Evolutionary conservation across 805 yeast genomes (phyloP).

Genomic region (Kurtzmaniella fragi): DNA sequence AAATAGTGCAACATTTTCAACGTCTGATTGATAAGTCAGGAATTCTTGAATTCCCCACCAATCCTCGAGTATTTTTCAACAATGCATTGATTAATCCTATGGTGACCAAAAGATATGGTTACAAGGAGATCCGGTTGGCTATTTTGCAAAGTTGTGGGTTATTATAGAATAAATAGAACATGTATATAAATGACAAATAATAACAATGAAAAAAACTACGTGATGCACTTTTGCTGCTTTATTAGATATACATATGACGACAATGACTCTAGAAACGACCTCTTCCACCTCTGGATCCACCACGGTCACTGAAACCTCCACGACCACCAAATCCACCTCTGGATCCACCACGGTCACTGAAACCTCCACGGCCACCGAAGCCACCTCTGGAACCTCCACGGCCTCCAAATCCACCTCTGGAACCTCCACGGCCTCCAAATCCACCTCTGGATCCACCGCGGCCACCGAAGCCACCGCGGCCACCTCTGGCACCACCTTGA

Average conservation of each 20-base stretch:
- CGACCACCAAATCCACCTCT: constrained; percentile 34
- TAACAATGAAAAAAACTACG: no score
- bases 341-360: constrained; percentile 32
- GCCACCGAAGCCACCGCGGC: constrained; percentile 33
- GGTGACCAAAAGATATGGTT: constrained; percentile 43
- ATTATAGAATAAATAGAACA: constrained; percentile 4
- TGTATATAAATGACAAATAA: not conserved
- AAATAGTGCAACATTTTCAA: constrained; percentile 20
- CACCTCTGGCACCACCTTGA: constrained; percentile 46
- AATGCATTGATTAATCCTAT: constrained; percentile 40
- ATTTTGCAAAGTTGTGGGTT: constrained; percentile 52
- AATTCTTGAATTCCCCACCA: constrained; percentile 31
- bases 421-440: constrained; percentile 31
- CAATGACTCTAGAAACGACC: constrained; percentile 21
- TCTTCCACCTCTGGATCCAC: constrained; percentile 38
- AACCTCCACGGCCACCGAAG: constrained; percentile 39
- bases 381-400: constrained; percentile 36
- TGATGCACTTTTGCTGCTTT: constrained; percentile 25
- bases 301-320: constrained; percentile 37
- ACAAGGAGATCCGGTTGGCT: constrained; percentile 45
- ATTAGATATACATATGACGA: not conserved
- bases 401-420: constrained; percentile 22
- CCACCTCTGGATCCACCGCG: constrained; percentile 15
- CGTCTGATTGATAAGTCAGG: constrained; percentile 30
- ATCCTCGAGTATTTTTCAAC: constrained; percentile 47